Percentiles rank a stretch among this genome's conserved stretches.
Conservation (phyloP, 352 stramenopile species). For the Globisporangium solare region DNA sequence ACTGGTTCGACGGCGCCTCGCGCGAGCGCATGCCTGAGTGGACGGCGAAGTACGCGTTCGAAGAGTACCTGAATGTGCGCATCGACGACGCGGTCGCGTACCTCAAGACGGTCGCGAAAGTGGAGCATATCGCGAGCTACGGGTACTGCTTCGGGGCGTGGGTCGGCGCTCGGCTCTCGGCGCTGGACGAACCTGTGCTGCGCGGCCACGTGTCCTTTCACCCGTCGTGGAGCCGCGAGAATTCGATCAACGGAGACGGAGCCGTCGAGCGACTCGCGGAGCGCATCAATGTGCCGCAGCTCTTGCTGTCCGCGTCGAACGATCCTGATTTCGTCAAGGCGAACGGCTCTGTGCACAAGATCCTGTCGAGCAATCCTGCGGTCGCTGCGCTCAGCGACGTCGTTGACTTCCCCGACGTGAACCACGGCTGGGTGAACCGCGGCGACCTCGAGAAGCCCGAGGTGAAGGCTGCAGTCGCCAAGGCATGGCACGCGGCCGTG, state of each 20-base stretch:
- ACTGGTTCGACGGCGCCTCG: conserved; percentile 10
- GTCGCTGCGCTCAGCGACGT: conserved; percentile 17
- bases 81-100: conserved; percentile 25
- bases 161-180: conserved; percentile 17
- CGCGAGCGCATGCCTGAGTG: neutral
- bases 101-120: conserved; percentile 22
- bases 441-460: conserved; percentile 37
- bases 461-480: conserved; percentile 28
- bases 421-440: conserved; percentile 59
- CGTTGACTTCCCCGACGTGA: conserved; percentile 38
- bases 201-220: conserved; percentile 24
- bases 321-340: conserved; percentile 32
- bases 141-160: conserved; percentile 29
- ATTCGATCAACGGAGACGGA: conserved; percentile 22
- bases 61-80: conserved; percentile 12
- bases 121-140: conserved; percentile 16
- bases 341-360: conserved; percentile 35
- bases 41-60: conserved; percentile 17
- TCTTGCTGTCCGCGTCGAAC: conserved; percentile 38
- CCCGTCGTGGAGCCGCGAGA: conserved; percentile 28
- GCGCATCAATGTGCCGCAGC: conserved; percentile 32
- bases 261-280: conserved; percentile 35
- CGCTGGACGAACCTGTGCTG: conserved; percentile 18
- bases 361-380: conserved; percentile 20
- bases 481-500: conserved; percentile 35